Conservation (phyloP, 352 stramenopile species). For the Globisporangium mamillatum region DNA sequence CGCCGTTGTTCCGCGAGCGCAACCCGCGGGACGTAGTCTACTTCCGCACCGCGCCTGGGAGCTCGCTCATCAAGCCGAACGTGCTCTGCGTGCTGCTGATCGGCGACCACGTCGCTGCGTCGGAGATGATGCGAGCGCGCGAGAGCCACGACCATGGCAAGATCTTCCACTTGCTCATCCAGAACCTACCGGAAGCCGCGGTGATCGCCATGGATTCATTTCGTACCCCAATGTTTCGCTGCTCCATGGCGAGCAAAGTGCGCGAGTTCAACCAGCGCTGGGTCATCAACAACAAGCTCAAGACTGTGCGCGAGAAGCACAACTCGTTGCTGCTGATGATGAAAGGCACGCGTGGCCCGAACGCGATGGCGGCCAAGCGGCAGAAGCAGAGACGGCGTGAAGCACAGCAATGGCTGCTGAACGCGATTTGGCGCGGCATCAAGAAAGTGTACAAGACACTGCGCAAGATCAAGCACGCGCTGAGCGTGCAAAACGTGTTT, state of each 20-base stretch:
- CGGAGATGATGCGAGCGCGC: slow-evolving; percentile 44
- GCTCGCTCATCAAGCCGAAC: slow-evolving; percentile 54
- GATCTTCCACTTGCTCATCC: slow-evolving; percentile 72
- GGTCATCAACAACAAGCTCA: slow-evolving; percentile 49
- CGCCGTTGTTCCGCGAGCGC: slow-evolving; percentile 48
- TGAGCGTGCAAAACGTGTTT: slow-evolving; percentile 76
- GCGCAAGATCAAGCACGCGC: slow-evolving; percentile 30
- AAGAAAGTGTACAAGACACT: slow-evolving; percentile 58
- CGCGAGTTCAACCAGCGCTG: slow-evolving; percentile 69
- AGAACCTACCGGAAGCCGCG: slow-evolving; percentile 55
- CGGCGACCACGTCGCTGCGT: slow-evolving; percentile 51
- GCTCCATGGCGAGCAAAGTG: slow-evolving; percentile 42
- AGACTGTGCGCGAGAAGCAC: slow-evolving; percentile 37
- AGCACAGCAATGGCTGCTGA: slow-evolving; percentile 21
- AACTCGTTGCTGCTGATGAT: slow-evolving; percentile 51
- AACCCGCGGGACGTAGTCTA: slow-evolving; percentile 66
- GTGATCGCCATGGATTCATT: slow-evolving; percentile 74
- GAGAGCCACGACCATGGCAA: slow-evolving; percentile 64
- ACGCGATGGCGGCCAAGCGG: slow-evolving; percentile 13
- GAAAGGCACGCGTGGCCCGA: slow-evolving; percentile 33
- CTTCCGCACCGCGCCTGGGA: slow-evolving; percentile 63
- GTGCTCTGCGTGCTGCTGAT: slow-evolving; percentile 59
- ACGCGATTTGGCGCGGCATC: slow-evolving; percentile 33
- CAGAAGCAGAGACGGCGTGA: slow-evolving; percentile 25
- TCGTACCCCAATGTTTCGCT: slow-evolving; percentile 65